These are phyloP conservation scores for Chlamydomonas sphaeroides DNA, from an alignment of 139 green algal species.

Conservation along the genomic window DNA sequence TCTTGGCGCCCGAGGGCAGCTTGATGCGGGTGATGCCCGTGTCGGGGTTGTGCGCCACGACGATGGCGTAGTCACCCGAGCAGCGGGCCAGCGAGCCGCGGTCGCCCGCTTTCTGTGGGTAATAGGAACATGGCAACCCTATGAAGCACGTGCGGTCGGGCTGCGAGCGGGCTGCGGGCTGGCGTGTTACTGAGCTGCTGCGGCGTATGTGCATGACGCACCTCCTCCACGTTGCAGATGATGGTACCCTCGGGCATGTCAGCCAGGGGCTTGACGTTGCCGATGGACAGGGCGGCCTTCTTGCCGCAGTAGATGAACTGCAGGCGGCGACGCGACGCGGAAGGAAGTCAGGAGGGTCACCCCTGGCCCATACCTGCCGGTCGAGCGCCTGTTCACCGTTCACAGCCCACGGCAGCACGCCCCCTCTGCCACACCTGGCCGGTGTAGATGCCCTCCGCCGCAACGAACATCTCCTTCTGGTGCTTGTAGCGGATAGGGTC, in stretches of 20 bases:
- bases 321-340: too few relatives aligned
- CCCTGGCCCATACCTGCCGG: too few relatives aligned
- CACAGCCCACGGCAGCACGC: too few relatives aligned
- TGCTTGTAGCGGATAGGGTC: slow-evolving; percentile 93
- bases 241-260: slow-evolving; percentile 99
- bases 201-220: too few relatives aligned
- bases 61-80: slow-evolving; percentile 97
- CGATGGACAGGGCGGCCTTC: slow-evolving; percentile 94
- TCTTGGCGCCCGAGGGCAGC: slow-evolving; percentile 98
- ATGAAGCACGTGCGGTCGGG: too few relatives aligned
- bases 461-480: slow-evolving; percentile 97
- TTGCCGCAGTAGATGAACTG: slow-evolving; percentile 98
- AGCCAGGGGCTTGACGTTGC: slow-evolving; percentile 97
- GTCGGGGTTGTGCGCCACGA: slow-evolving; percentile 98
- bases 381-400: too few relatives aligned
- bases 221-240: slow-evolving; percentile 98
- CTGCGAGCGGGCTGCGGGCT: too few relatives aligned
- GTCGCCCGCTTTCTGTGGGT: slow-evolving; percentile 87
- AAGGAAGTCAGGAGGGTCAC: too few relatives aligned
- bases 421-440: slow-evolving; percentile 79
- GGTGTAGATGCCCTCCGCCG: slow-evolving; percentile 96
- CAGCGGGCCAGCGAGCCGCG: slow-evolving; percentile 90
- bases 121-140: too few relatives aligned
- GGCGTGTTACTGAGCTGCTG: too few relatives aligned
- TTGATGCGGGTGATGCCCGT: slow-evolving; percentile 97